Base-by-base conservation (phyloP, 2,329 filamentous ascomycete species). In the Herpotrichia juniperi region DNA sequence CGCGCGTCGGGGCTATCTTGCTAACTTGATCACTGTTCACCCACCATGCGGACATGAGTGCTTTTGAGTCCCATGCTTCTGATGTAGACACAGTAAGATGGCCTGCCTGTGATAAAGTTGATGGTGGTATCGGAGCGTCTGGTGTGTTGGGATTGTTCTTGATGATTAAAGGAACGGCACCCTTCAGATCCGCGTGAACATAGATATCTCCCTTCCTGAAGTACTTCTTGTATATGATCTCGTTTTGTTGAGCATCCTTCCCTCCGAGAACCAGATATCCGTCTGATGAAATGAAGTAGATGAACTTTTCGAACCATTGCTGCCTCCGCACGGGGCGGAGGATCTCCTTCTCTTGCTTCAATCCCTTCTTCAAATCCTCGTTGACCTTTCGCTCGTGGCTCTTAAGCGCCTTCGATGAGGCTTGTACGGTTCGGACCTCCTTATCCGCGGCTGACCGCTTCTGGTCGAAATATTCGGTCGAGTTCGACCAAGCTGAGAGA, bases 271-370 rank as follows among this genome's bases (percentile, higher is more conserved):
- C 90, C 5, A 99, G 82, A 70, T 97, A 97, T 4, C 93, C 93
- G 67, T 99, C 94, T 0, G 92, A 96, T 0, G 93, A 97, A 62
- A 97, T 84, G 76, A 99, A 99, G 83, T 91, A 97, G 24, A 87
- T 80, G 65, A 96, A 99, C 74, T 99, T 99, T 67, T 99, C 94
- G 62, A 97, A 99, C 94, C 94, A 99, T 64, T 93, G 84, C 59
- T 87, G 88, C 66, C 87, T 89, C 50, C 94, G 85, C 8, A 96
- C 88, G 0, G 89, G 91, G 40, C 93, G 87, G 9, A 97, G 77
- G 1, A 96, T 79, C 17, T 91, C 88, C 72, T 96, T 97, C 74
- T 97, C 94, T 68, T 94, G 89, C 76, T 96, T 96, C 50, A 97
- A 74, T 0, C 87, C 88, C 66, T 92, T 93, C 75, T 90, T 96